phyloP scores from a whole-genome alignment of 495 filamentous ascomycete species.

The Lasiosphaeria miniovina region DNA sequence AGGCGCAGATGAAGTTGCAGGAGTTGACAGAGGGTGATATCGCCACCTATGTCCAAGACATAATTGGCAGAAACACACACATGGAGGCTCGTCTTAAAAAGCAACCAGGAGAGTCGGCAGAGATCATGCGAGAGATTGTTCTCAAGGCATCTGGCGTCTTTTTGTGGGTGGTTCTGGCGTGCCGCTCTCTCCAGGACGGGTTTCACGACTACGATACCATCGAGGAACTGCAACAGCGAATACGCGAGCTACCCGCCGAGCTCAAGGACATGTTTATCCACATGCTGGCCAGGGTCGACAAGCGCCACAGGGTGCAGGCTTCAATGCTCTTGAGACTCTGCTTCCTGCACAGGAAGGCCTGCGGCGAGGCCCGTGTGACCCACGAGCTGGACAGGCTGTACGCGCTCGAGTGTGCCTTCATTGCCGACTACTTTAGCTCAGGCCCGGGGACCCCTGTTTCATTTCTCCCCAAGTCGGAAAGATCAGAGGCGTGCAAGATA shows the following conservation, averaged over 20 bases:
- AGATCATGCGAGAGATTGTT: slow-evolving; percentile 24
- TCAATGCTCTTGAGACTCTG: slow-evolving; percentile 7
- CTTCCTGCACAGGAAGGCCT: too few species aligned
- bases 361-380: neutral
- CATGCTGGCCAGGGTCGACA: slow-evolving; percentile 19
- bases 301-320: slow-evolving; percentile 7
- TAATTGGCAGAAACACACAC: slow-evolving; percentile 5
- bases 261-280: slow-evolving; percentile 28
- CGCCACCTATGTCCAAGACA: slow-evolving; percentile 15
- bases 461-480: neutral
- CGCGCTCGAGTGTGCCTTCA: neutral
- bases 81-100: slow-evolving; percentile 1
- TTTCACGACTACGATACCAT: slow-evolving; percentile 19
- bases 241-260: slow-evolving; percentile 27
- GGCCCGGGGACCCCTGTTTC: too few species aligned
- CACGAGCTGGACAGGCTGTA: neutral
- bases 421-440: slow-evolving; percentile 7
- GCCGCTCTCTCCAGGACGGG: slow-evolving; percentile 18
- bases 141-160: slow-evolving; percentile 37
- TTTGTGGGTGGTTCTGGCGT: slow-evolving; percentile 34
- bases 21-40: slow-evolving; percentile 30
- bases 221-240: slow-evolving; percentile 16
- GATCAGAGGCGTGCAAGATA: slow-evolving; percentile 9
- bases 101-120: neutral
- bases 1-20: slow-evolving; percentile 22